Evolutionary conservation across 441 rosid species (phyloP).

Genomic region (Bocquillonia castaneifolia): DNA sequence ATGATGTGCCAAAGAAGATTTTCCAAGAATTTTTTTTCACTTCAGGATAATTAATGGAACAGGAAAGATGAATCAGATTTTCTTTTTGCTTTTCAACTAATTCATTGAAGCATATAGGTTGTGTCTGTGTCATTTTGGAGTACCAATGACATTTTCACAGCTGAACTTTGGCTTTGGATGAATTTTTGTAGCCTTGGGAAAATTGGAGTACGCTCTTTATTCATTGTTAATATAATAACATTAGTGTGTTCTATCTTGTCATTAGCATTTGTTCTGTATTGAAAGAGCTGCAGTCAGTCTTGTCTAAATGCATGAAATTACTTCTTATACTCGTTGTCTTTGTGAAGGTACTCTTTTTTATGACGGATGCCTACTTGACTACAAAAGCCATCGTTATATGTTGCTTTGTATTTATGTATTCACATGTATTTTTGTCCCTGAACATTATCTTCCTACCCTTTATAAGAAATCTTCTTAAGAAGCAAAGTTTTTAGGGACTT

Average conservation of each 20-base stretch:
- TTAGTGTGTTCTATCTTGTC: not conserved
- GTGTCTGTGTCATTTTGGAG: too few relatives aligned
- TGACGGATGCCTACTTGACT: not conserved
- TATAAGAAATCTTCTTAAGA: too few relatives aligned
- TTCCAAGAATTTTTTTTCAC: not conserved
- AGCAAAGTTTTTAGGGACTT: not conserved
- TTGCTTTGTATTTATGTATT: not conserved
- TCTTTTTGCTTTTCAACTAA: not conserved
- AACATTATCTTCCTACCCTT: not conserved
- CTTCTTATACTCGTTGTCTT: too few relatives aligned
- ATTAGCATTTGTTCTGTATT: not conserved
- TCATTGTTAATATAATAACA: too few relatives aligned
- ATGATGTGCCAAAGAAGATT: not conserved
- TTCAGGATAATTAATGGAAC: not conserved
- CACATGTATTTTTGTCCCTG: not conserved
- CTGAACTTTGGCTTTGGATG: not conserved
- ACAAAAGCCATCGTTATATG: not conserved
- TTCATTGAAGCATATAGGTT: not conserved
- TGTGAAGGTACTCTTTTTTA: not conserved
- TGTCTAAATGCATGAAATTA: too few relatives aligned
- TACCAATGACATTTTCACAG: not conserved
- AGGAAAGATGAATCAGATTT: not conserved
- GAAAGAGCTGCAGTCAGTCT: not conserved
- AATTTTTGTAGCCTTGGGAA: not conserved
- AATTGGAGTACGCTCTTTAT: not conserved